Percentiles rank a stretch among this genome's conserved stretches.
These are phyloP conservation scores for Cardamine chenopodiifolia DNA, from an alignment of 345 rosid species.

Conservation along the genomic window DNA sequence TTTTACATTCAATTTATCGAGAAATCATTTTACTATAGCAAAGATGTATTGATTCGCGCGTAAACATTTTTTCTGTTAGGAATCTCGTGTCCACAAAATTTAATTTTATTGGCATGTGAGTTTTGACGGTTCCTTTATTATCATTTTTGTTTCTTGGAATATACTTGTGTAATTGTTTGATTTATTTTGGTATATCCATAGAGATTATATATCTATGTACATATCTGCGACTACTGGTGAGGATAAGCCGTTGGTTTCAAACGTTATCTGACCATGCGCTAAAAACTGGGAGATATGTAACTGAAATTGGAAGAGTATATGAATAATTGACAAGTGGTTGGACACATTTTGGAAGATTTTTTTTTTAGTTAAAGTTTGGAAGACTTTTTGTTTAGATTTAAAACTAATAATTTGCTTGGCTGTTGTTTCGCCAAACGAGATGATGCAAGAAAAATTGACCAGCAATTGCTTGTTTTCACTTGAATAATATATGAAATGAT, in stretches of 20 bases:
- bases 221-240: constrained; percentile 23
- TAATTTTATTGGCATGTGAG: constrained; percentile 20
- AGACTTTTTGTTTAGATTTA: background rate
- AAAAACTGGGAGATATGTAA: constrained; percentile 30
- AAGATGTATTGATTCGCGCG: background rate
- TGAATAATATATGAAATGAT: background rate
- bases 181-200: constrained; percentile 26
- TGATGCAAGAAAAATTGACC: constrained; percentile 28
- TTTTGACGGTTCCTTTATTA: constrained; percentile 27
- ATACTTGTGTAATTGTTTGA: background rate
- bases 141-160: background rate
- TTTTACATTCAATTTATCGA: background rate
- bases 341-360: constrained; percentile 9
- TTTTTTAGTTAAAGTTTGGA: background rate
- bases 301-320: constrained; percentile 16
- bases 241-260: constrained; percentile 29
- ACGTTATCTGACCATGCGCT: constrained; percentile 22
- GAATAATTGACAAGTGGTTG: constrained; percentile 36
- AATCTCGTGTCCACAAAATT: constrained; percentile 32
- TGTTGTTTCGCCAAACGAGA: constrained; percentile 14
- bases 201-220: background rate
- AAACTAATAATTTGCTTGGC: constrained; percentile 1
- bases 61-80: constrained; percentile 1
- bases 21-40: background rate
- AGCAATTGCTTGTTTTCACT: background rate